Percentiles rank a stretch among this genome's conserved stretches.
phyloP scores from a whole-genome alignment of 352 stramenopile genomes.

The Phytophthora fragariaefolia region DNA sequence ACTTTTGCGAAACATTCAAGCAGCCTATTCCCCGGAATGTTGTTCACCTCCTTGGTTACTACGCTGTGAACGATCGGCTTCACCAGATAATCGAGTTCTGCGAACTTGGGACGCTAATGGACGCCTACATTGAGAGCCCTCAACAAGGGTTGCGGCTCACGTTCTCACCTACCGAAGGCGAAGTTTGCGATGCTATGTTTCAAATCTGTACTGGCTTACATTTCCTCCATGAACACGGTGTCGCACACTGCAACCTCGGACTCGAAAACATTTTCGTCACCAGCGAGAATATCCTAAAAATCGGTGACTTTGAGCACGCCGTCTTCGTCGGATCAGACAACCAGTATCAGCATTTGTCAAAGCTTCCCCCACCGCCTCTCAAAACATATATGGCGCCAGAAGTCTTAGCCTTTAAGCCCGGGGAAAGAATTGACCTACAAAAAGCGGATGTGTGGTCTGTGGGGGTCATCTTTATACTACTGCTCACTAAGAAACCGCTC shows the following conservation, averaged over 20 bases:
- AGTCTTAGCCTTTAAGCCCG: constrained; percentile 34
- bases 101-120: constrained; percentile 60
- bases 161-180: constrained; percentile 42
- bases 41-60: constrained; percentile 64
- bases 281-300: constrained; percentile 60
- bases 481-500: constrained; percentile 64
- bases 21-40: constrained; percentile 55
- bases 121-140: constrained; percentile 55
- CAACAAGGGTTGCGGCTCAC: constrained; percentile 51
- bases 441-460: constrained; percentile 71
- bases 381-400: constrained; percentile 65
- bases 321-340: constrained; percentile 70
- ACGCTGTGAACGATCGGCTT: constrained; percentile 48
- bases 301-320: constrained; percentile 70
- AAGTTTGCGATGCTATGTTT: constrained; percentile 62
- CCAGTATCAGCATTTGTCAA: constrained; percentile 27
- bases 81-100: constrained; percentile 74
- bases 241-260: constrained; percentile 72
- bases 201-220: constrained; percentile 87
- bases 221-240: constrained; percentile 63
- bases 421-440: constrained; percentile 48
- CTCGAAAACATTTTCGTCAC: constrained; percentile 84
- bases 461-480: constrained; percentile 61
- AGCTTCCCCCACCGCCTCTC: constrained; percentile 37
- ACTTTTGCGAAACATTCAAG: constrained; percentile 46